These are phyloP conservation scores for Neopestalotiopsis sp. DNA, from an alignment of 2,329 filamentous ascomycete genomes.

Conservation along the genomic window DNA sequence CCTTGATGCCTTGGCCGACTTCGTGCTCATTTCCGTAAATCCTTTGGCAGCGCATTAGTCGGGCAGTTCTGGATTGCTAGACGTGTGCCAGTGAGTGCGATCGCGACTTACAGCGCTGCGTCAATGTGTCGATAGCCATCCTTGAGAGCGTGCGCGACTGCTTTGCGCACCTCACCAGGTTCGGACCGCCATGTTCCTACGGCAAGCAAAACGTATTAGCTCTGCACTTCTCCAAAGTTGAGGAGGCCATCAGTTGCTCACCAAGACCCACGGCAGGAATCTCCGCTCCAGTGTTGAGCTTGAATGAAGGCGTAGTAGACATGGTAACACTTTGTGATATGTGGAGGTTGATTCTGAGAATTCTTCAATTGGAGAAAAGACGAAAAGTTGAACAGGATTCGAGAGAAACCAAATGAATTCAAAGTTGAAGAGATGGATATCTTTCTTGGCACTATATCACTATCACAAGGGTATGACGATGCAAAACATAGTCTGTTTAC, in stretches of 20 bases:
- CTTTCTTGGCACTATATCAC: neutral
- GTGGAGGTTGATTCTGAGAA: neutral
- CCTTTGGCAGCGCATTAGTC: constrained; percentile 22
- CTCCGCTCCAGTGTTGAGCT: constrained; percentile 36
- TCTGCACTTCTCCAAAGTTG: neutral
- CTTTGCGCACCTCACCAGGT: constrained; percentile 21
- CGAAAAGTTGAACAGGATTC: neutral
- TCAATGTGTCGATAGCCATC: constrained; percentile 60
- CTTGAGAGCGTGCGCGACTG: constrained; percentile 42
- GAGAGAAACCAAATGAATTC: neutral
- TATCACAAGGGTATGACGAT: neutral
- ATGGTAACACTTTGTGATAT: neutral
- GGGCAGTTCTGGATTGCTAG: no score
- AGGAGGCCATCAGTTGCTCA: constrained; percentile 27
- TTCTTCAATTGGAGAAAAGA: neutral
- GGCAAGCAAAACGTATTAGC: neutral
- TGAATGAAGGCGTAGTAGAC: constrained; percentile 24
- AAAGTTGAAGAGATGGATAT: neutral
- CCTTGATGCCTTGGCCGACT: constrained; percentile 40
- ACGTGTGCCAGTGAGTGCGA: neutral
- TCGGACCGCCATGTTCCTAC: constrained; percentile 37
- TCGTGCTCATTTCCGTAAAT: constrained; percentile 59
- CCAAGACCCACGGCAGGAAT: constrained; percentile 40
- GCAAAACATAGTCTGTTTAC: neutral
- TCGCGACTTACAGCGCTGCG: constrained; percentile 46